A percentile compares a stretch with the other conserved stretches of the same genome.
Conservation (phyloP, 345 rosid species). For the Citrus trifoliata region DNA sequence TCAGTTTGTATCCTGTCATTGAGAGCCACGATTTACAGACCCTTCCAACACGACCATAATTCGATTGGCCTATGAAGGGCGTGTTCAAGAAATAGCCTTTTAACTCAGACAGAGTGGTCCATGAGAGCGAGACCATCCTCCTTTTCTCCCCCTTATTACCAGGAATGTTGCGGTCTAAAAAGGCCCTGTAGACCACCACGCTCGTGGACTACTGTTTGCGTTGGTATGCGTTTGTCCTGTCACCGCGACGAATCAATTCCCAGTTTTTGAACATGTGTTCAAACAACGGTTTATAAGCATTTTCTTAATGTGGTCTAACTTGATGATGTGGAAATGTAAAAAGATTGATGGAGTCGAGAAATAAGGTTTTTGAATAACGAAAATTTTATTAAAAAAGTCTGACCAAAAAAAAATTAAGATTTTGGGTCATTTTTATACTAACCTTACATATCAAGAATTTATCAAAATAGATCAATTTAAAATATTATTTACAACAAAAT, state of each 20-base stretch:
- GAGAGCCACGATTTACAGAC: too few relatives aligned
- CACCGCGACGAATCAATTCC: constrained; percentile 24
- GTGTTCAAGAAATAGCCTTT: neutral
- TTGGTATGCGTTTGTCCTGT: neutral
- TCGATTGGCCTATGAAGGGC: neutral
- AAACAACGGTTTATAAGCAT: neutral
- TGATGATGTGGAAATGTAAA: too few relatives aligned
- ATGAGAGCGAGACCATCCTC: constrained; percentile 45
- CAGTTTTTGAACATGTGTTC: neutral
- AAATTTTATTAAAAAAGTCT: too few relatives aligned
- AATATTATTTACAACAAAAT: too few relatives aligned
- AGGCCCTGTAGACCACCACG: neutral
- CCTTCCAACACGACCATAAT: neutral
- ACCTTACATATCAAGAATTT: too few relatives aligned
- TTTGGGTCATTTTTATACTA: too few relatives aligned
- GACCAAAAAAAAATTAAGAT: too few relatives aligned
- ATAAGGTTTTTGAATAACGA: too few relatives aligned
- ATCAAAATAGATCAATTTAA: too few relatives aligned
- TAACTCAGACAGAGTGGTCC: constrained; percentile 5
- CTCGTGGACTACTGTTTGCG: neutral
- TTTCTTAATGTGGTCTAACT: neutral
- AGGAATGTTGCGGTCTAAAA: constrained; percentile 30
- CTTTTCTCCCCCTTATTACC: constrained; percentile 48
- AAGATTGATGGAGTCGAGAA: too few relatives aligned
- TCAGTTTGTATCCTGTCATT: neutral